Evolutionary conservation across 2,329 filamentous ascomycete species (phyloP), one percentile per base, ranked within the genome.

Genomic region (Zymoseptoria tritici): DNA sequence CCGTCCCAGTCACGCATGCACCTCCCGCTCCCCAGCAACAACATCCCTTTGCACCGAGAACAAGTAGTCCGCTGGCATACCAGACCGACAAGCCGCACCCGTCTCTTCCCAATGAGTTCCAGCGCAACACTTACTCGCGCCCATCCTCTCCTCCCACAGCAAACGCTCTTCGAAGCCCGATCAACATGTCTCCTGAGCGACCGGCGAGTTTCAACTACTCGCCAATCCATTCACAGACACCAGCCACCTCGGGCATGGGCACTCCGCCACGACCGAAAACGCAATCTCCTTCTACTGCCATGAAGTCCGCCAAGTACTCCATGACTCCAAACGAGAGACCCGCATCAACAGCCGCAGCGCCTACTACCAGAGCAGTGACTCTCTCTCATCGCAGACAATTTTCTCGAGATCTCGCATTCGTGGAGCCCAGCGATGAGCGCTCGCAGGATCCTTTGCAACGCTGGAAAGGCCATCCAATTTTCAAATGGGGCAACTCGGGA

Each of bases 401-500:
- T 50, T 80, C 79, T 13, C 75, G 78, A 24, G 78, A 81, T 22
- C 73, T 84, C 16, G 77, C 80, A 20, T 85, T 83, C 61, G 80
- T 86, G 56, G 67, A 77, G 4, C 85, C 84, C 3, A 76, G 76
- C 54, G 84, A 81, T 60, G 83, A 83, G 53, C 78, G 79, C 46
- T 77, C 79, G 68, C 76, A 85, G 19, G 94, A 99, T 75, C 85
- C 87, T 2, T 78, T 99, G 6, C 83, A 96, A 72, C 83, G 94
- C 65, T 99, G 94, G 94, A 91, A 89, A 75, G 95, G 95, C 2
- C 83, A 85, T 11, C 94, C 95, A 0, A 82, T 96, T 11, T 87
- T 97, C 69, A 84, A 83, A 0, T 99, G 95, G 87, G 91, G 91
- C 2, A 85, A 95, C 54, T 92, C 91, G 20, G 94, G 94, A 11